Evolutionary conservation across 305 asterid species (phyloP), one percentile per base, ranked within the genome.

Genomic region (Petunia hybrid): DNA sequence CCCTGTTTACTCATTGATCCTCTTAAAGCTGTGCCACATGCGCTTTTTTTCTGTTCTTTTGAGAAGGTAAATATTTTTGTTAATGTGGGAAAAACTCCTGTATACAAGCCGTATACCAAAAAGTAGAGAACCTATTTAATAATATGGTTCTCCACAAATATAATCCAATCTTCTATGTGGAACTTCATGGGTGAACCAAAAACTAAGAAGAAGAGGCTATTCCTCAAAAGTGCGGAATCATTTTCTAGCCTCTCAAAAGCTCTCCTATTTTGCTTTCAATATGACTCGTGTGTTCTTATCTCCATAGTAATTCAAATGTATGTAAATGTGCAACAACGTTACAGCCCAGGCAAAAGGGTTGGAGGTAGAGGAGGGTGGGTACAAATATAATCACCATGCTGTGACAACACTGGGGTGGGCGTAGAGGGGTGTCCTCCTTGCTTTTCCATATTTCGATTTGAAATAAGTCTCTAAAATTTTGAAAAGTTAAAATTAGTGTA

Each of bases 401-500:
- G 46, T 74, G 13, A 13, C 35, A 51, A 63, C 9, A 5, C 35
- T 1, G 8, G 46, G 63, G 48, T 51, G 13, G 63, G 51, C 0
- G n/a, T 51, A 3, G 4, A 9, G 40, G 8, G 76, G 57, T 74
- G 63, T 63, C 38, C 6, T 53, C 48, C 78, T 36, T 36, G 2
- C 16, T 74, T 74, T 51, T 36, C 36, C 48, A 74, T 36, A 53
- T 53, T 74, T 36, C 53, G 64, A 6, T 74, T 38, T 36, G 48
- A 74, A 36, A 36, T 74, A 51, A 36, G 13, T 53, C 36, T 12
- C 39, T 35, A 3, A n/a, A 73, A 4, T 36, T 73, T 3, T 73
- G 63, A 73, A 73, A 73, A 13, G 35, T 73, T 73, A 63, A 73
- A 73, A 6, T 4, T 35, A 36, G 63, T 36, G 6, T 51, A 53